phyloP scores from a whole-genome alignment of 78 protist genomes.

The Dictyostelium firmibasis region DNA sequence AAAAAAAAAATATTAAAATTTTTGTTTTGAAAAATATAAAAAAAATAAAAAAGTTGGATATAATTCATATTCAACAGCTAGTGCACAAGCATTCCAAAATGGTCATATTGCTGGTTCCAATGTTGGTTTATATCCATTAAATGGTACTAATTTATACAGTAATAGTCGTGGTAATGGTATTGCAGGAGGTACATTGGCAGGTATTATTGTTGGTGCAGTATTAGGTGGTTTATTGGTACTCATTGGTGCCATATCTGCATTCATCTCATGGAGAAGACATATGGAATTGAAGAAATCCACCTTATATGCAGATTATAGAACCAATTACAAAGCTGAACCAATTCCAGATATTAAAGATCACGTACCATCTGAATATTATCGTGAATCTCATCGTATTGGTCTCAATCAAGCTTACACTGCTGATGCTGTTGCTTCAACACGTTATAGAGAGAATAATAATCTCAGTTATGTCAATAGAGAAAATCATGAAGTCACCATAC shows the following conservation, averaged over 20 bases:
- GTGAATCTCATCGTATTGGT: constrained; percentile 63
- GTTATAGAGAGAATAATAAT: constrained; percentile 23
- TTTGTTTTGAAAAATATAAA: neutral
- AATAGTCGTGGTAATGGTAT: neutral
- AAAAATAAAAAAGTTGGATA: neutral
- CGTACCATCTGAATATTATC: constrained; percentile 60
- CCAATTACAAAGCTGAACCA: constrained; percentile 15
- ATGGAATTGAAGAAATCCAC: constrained; percentile 17
- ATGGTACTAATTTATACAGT: neutral
- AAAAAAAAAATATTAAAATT: neutral
- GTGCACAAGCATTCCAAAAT: neutral
- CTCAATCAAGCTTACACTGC: constrained; percentile 24
- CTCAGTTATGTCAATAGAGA: neutral
- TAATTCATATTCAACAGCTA: neutral
- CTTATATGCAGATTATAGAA: constrained; percentile 55
- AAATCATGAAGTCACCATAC: constrained; percentile 11
- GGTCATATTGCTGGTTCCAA: constrained; percentile 17
- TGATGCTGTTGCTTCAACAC: neutral
- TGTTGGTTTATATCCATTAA: neutral
- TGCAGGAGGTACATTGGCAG: constrained; percentile 54
- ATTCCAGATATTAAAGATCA: constrained; percentile 12
- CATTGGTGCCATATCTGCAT: constrained; percentile 2
- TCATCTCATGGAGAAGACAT: constrained; percentile 53
- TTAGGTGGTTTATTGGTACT: constrained; percentile 42
- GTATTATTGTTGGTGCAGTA: constrained; percentile 73